Conservation (phyloP, 208 protist species). For the Crithidia sp. region DNA sequence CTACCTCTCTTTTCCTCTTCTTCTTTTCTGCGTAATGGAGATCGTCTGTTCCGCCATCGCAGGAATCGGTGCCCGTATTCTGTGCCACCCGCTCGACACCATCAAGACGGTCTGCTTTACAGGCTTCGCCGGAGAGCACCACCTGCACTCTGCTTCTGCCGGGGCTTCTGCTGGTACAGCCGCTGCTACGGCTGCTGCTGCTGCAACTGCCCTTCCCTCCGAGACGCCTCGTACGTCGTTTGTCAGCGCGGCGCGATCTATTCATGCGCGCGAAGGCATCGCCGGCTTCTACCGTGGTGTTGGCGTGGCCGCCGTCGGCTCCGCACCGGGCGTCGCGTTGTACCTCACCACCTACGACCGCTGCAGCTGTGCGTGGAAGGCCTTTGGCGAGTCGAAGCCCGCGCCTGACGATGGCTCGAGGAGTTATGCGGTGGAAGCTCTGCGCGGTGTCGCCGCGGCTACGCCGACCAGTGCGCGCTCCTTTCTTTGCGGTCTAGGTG, state of each 20-base stretch:
- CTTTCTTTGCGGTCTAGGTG: conserved; percentile 68
- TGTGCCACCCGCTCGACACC: conserved; percentile 87
- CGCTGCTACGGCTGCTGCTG: not conserved
- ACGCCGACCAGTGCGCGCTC: conserved; percentile 45
- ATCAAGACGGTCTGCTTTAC: conserved; percentile 85
- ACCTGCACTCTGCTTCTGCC: not conserved
- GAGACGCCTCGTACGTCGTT: conserved; percentile 21
- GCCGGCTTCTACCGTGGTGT: conserved; percentile 86
- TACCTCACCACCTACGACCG: conserved; percentile 81
- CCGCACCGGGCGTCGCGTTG: conserved; percentile 76
- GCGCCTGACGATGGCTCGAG: not conserved
- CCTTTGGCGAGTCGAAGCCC: conserved; percentile 11
- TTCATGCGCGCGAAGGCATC: conserved; percentile 63
- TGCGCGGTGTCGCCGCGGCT: not conserved
- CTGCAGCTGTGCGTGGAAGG: conserved; percentile 33
- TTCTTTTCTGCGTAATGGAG: conserved; percentile 37
- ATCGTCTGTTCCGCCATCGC: conserved; percentile 60
- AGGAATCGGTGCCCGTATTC: conserved; percentile 58
- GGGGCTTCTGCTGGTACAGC: not conserved
- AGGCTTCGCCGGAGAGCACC: conserved; percentile 51
- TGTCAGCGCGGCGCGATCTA: conserved; percentile 23
- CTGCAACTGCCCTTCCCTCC: not conserved
- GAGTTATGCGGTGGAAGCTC: not conserved
- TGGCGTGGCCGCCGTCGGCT: conserved; percentile 68
- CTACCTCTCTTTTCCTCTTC: conserved; percentile 16